A percentile compares a stretch with the other conserved stretches of the same genome.
Evolutionary conservation across 2,329 filamentous ascomycete species (phyloP).

Genomic region (Elsinoe australis): DNA sequence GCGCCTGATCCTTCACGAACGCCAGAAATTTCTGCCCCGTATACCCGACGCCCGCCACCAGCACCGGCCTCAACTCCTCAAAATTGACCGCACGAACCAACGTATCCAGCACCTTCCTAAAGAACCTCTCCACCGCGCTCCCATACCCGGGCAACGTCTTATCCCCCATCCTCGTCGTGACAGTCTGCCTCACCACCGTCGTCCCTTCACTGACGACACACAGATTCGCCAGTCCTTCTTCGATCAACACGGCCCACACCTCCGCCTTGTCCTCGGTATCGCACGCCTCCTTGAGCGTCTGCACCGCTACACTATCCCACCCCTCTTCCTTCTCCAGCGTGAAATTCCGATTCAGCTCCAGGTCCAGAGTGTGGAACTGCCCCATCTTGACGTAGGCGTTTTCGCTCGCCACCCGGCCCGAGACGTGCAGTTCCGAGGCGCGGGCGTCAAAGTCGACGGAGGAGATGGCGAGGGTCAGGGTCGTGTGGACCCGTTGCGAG

Average conservation of each 20-base stretch:
- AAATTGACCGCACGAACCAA: constrained; percentile 74
- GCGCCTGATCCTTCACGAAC: constrained; percentile 55
- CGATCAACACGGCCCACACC: constrained; percentile 86
- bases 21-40: constrained; percentile 72
- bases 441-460: constrained; percentile 62
- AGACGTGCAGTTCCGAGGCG: constrained; percentile 60
- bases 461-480: constrained; percentile 57
- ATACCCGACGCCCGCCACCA: constrained; percentile 86
- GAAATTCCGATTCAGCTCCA: constrained; percentile 82
- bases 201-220: constrained; percentile 75
- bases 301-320: constrained; percentile 84
- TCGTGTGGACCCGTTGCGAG: constrained; percentile 57
- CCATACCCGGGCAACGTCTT: constrained; percentile 52
- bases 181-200: constrained; percentile 62
- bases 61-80: constrained; percentile 57
- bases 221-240: constrained; percentile 77
- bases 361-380: constrained; percentile 64
- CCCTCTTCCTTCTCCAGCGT: constrained; percentile 74
- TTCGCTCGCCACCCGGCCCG: constrained; percentile 57
- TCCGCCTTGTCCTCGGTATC: constrained; percentile 72
- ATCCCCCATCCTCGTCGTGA: constrained; percentile 61
- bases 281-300: constrained; percentile 69
- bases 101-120: constrained; percentile 64
- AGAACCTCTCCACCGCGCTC: constrained; percentile 58
- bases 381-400: constrained; percentile 61